These are phyloP conservation scores for Colletotrichum kahawae DNA, from an alignment of 2,329 filamentous ascomycete species.

Conservation along the genomic window DNA sequence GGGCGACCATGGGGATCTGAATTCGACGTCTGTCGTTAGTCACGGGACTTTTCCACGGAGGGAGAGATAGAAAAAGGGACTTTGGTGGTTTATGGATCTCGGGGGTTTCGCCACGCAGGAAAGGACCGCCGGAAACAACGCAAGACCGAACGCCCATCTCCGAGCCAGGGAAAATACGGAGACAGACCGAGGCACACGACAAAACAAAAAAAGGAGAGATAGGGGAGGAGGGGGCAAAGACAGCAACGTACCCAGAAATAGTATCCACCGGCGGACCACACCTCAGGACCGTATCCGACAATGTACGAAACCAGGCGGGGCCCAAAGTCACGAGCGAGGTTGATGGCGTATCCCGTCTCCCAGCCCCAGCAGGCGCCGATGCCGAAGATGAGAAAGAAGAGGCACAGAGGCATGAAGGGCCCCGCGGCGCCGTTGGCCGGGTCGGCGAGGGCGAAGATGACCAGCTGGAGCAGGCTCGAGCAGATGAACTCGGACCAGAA, in stretches of 20 bases:
- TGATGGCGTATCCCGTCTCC: constrained; percentile 80
- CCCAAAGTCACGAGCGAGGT: constrained; percentile 74
- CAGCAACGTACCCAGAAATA: constrained; percentile 69
- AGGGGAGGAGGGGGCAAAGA: neutral
- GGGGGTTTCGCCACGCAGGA: neutral
- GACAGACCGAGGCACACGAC: neutral
- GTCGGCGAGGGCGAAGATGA: constrained; percentile 73
- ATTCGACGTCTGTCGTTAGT: neutral
- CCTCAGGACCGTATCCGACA: constrained; percentile 70
- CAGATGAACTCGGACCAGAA: constrained; percentile 78
- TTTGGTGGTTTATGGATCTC: neutral
- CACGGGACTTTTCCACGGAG: neutral
- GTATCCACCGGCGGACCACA: constrained; percentile 71
- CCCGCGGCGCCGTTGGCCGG: constrained; percentile 61
- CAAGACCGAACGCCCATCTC: neutral
- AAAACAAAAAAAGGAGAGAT: neutral
- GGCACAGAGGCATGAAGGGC: constrained; percentile 60
- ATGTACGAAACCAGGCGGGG: constrained; percentile 70
- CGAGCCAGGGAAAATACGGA: neutral
- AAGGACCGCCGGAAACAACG: neutral
- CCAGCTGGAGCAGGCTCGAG: constrained; percentile 71
- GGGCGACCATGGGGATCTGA: constrained; percentile 74
- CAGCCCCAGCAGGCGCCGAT: constrained; percentile 77
- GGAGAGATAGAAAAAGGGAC: neutral
- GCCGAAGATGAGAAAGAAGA: constrained; percentile 78